phyloP scores from a whole-genome alignment of 2,329 filamentous ascomycete species.

The Arachnopeziza araneosa region DNA sequence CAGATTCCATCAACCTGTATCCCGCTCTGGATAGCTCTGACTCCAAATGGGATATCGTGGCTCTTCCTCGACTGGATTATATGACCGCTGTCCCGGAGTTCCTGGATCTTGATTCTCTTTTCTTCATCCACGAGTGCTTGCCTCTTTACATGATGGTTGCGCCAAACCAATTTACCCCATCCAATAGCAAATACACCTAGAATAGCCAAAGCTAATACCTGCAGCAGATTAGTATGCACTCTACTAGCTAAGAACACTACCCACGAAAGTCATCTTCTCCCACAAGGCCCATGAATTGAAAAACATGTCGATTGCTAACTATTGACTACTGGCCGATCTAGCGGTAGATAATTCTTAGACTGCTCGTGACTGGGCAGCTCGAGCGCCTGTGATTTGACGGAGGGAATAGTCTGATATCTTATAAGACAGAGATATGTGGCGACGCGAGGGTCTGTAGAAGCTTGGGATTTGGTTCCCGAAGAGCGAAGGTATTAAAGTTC shows the following conservation, averaged over 20 bases:
- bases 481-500: too few species aligned
- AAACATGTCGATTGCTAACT: conserved; percentile 38
- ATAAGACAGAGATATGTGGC: too few species aligned
- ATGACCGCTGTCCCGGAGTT: conserved; percentile 49
- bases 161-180: conserved; percentile 61
- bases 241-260: conserved; percentile 31
- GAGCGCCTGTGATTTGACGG: too few species aligned
- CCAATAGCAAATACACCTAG: conserved; percentile 64
- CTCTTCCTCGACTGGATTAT: conserved; percentile 29
- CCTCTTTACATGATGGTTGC: conserved; percentile 48
- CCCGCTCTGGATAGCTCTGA: conserved; percentile 77
- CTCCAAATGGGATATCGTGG: conserved; percentile 75
- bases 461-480: too few species aligned
- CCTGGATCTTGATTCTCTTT: conserved; percentile 47
- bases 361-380: background rate
- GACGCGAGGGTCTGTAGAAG: too few species aligned
- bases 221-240: conserved; percentile 1
- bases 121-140: conserved; percentile 62
- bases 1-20: conserved; percentile 82
- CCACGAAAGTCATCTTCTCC: conserved; percentile 87
- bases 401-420: too few species aligned
- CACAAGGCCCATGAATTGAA: conserved; percentile 71
- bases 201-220: conserved; percentile 72
- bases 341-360: background rate
- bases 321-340: background rate